Percentiles rank a stretch among this genome's conserved stretches.
Evolutionary conservation across 306 rosid genomes (phyloP).

Genomic region (Prunus padus): DNA sequence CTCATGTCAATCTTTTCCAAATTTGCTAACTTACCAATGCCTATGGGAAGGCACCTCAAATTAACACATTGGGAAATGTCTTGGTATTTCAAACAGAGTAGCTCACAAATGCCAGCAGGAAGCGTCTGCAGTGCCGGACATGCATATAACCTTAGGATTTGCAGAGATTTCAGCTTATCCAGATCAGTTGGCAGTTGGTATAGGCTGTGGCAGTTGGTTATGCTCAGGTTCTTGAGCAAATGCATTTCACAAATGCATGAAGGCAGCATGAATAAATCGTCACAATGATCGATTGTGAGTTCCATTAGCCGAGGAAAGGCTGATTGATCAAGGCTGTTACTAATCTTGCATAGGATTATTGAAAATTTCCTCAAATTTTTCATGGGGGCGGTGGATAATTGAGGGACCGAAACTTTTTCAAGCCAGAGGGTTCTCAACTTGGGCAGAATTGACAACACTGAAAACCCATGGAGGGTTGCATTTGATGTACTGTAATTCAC

Average conservation of each 20-base stretch:
- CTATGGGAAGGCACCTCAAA: conserved; percentile 53
- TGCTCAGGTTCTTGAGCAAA: conserved; percentile 52
- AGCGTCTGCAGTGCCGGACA: conserved; percentile 62
- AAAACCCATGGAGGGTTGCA: conserved; percentile 51
- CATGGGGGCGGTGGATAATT: conserved; percentile 36
- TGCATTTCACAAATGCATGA: conserved; percentile 58
- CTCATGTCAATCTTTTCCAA: conserved; percentile 92
- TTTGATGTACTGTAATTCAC: conserved; percentile 55
- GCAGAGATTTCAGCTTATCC: conserved; percentile 44
- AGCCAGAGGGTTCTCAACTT: conserved; percentile 81
- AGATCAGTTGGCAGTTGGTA: conserved; percentile 53
- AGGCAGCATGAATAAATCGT: conserved; percentile 56
- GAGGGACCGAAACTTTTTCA: conserved; percentile 67
- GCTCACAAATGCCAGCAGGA: conserved; percentile 51
- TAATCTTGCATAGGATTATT: conserved; percentile 59
- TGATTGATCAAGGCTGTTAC: conserved; percentile 42
- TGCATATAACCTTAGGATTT: conserved; percentile 67
- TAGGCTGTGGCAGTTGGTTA: conserved; percentile 77
- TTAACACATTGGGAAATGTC: conserved; percentile 78
- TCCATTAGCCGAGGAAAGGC: conserved; percentile 62
- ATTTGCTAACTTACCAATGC: conserved; percentile 45
- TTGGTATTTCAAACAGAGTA: conserved; percentile 51
- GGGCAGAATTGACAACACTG: conserved; percentile 42
- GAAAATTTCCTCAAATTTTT: conserved; percentile 54
- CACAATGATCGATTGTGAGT: conserved; percentile 80